A percentile compares a stretch with the other conserved stretches of the same genome.
phyloP scores from a whole-genome alignment of 1,284 basidiomycete genomes.

The Pseudozyma sp. region DNA sequence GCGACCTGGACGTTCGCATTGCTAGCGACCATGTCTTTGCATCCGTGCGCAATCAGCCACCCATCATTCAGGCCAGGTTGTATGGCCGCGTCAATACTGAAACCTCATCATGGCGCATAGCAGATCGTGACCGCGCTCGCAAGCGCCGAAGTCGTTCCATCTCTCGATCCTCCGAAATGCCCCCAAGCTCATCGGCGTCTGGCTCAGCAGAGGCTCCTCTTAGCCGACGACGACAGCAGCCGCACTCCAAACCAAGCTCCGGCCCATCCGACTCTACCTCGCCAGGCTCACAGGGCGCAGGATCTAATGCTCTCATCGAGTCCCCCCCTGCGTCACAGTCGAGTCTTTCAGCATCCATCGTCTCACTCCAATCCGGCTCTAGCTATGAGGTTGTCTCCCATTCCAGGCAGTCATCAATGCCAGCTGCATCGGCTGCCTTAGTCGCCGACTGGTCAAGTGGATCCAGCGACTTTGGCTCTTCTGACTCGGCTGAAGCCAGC shows the following conservation, averaged over 20 bases:
- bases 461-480: conserved; percentile 49
- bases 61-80: conserved; percentile 56
- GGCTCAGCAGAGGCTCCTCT: conserved; percentile 13
- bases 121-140: conserved; percentile 38
- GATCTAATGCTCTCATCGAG: conserved; percentile 20
- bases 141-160: conserved; percentile 39
- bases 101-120: conserved; percentile 58
- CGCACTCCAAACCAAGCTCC: background rate
- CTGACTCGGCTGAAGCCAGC: conserved; percentile 40
- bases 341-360: conserved; percentile 36
- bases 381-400: conserved; percentile 47
- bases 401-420: conserved; percentile 17
- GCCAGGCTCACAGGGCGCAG: conserved; percentile 3
- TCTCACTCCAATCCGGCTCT: conserved; percentile 41
- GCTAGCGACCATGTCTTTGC: conserved; percentile 49
- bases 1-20: conserved; percentile 51
- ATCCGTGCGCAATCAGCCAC: conserved; percentile 38
- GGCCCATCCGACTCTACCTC: conserved; percentile 18
- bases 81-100: conserved; percentile 53
- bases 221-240: background rate
- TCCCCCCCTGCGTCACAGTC: conserved; percentile 38
- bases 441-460: conserved; percentile 45
- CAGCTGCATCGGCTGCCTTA: conserved; percentile 14
- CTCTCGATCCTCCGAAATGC: conserved; percentile 15
- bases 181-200: conserved; percentile 23